Evolutionary conservation across 164 flowering plant species (phyloP).

Genomic region (Liquidambar formosana): DNA sequence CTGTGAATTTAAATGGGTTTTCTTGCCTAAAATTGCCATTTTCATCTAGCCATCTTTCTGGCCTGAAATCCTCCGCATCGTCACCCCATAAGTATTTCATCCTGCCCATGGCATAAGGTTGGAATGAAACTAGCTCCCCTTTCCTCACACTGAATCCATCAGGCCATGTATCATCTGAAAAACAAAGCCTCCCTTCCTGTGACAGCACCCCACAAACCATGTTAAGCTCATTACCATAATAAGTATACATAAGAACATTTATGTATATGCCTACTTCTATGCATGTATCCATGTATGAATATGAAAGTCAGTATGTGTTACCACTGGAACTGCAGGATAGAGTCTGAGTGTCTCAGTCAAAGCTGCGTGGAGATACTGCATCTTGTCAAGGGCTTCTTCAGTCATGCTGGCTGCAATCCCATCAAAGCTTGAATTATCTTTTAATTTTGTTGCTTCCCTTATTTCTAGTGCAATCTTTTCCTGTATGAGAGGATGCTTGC

Average conservation of each 20-base stretch:
- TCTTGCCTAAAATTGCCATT: conserved; percentile 55
- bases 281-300: too few species aligned
- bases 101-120: conserved; percentile 84
- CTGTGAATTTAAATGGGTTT: conserved; percentile 68
- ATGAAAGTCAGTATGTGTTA: conserved; percentile 31
- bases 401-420: conserved; percentile 42
- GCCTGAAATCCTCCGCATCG: too few species aligned
- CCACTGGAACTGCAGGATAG: too few species aligned
- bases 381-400: too few species aligned
- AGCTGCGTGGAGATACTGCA: too few species aligned
- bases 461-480: conserved; percentile 55
- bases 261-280: too few species aligned
- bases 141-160: conserved; percentile 58
- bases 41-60: too few species aligned
- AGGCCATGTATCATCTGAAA: conserved; percentile 61
- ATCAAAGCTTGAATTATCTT: conserved; percentile 5
- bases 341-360: conserved; percentile 81
- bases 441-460: conserved; percentile 18
- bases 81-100: conserved; percentile 84
- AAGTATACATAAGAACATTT: too few species aligned
- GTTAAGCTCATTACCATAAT: background rate
- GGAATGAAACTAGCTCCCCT: conserved; percentile 62
- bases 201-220: background rate
- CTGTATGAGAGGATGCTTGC: too few species aligned
- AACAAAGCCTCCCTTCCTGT: conserved; percentile 60